These are phyloP conservation scores for Chalciporus piperatus DNA, from an alignment of 768 basidiomycete genomes.

Conservation along the genomic window DNA sequence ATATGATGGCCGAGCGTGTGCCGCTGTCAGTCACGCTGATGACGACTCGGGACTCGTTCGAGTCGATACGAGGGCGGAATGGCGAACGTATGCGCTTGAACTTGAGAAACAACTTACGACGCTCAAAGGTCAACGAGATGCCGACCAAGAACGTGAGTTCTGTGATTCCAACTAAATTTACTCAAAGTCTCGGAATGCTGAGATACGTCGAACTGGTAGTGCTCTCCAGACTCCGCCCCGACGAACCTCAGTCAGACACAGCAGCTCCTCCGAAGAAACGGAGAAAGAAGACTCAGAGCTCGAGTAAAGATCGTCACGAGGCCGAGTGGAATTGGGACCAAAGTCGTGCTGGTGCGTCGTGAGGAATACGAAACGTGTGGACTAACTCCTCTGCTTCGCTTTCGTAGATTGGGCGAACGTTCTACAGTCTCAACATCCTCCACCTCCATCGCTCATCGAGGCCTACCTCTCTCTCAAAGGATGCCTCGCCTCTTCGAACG, in stretches of 20 bases:
- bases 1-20: not conserved
- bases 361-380: not conserved
- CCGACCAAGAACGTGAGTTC: slow-evolving; percentile 22
- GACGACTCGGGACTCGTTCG: too few relatives aligned
- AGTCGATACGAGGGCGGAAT: not conserved
- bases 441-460: too few relatives aligned
- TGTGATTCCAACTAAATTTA: too few relatives aligned
- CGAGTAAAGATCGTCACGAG: slow-evolving; percentile 13
- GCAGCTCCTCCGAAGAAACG: slow-evolving; percentile 30
- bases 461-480: too few relatives aligned
- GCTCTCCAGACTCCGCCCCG: slow-evolving; percentile 16
- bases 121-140: slow-evolving; percentile 21
- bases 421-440: slow-evolving; percentile 20
- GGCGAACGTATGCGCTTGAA: slow-evolving; percentile 29
- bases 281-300: slow-evolving; percentile 18
- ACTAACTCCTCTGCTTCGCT: not conserved
- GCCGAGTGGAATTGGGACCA: slow-evolving; percentile 22
- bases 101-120: slow-evolving; percentile 25
- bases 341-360: slow-evolving; percentile 13
- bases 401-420: slow-evolving; percentile 20
- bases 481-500: slow-evolving; percentile 20
- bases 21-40: too few relatives aligned
- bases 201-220: slow-evolving; percentile 9
- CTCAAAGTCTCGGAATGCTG: too few relatives aligned
- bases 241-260: slow-evolving; percentile 15